Base-by-base conservation (phyloP, 441 rosid genomes). In the Arabidopsis lyrata region DNA sequence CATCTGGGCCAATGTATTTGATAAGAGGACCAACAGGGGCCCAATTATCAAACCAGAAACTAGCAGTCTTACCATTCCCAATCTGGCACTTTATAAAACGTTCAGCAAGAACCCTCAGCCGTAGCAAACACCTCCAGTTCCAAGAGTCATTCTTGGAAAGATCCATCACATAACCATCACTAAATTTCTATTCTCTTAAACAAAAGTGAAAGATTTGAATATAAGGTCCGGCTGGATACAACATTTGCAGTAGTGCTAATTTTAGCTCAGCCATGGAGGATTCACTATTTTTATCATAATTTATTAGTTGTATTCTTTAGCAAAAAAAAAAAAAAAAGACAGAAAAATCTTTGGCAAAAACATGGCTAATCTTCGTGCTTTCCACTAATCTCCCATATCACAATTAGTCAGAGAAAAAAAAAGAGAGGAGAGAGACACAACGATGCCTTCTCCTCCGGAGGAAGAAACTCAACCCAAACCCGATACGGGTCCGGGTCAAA, bases 391-490 rank as follows among this genome's bases (percentile, higher is more conserved):
- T 52, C 64, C 52, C 45, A 47, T 34, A 38, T 65, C 55, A 32
- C 57, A 6, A 14, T 22, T 57, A 35, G 61, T 22, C 22, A 14
- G 1, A 63, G 52, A 39, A 27, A 39, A 48, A 49, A 59, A 32
- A 6, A 18, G 70, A 50, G 36, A 16, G 64, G 61, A 67, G 77
- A 65, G 24, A 58, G 50, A 59, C 52, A 50, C 45, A 0, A 24
- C 38, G 20, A 82, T 80, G 83, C 66, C 80, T 72, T 73, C 86
- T 69, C 81, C 79, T 62, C 57, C 67, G 9, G 81, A 53, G 41
- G 73, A 63, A 32, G 31, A 72, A 44, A 64, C 65, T 27, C 81
- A 63, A 56, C 50, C 73, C 57, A 73, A 76, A 35, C 39, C 44
- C 36, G 80, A 75, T 27, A 8, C 75, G 5, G 68, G 52, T 63